Conservation (phyloP, 768 basidiomycete species). For the Trametes punicea region DNA sequence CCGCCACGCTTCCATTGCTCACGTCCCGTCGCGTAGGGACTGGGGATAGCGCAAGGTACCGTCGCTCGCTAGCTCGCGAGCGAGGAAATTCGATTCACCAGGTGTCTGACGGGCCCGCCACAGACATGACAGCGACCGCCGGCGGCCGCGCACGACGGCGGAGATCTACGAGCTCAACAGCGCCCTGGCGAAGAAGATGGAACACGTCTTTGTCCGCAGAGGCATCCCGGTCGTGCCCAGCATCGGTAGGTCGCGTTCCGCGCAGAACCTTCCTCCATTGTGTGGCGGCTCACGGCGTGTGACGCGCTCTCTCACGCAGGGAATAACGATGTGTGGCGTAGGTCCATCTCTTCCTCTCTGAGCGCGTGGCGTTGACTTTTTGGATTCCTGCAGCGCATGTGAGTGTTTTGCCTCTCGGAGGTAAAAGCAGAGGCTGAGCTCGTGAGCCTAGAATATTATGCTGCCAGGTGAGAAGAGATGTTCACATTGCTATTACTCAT, state of each 20-base stretch:
- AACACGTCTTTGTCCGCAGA: conserved; percentile 60
- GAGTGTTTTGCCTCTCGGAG: conserved; percentile 23
- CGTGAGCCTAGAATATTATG: conserved; percentile 54
- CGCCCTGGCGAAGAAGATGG: conserved; percentile 64
- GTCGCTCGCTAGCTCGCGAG: neutral
- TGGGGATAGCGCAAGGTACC: conserved; percentile 68
- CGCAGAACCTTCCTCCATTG: conserved; percentile 6
- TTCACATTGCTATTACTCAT: conserved; percentile 3
- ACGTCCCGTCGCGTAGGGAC: conserved; percentile 49
- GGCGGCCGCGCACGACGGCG: conserved; percentile 71
- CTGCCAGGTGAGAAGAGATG: conserved; percentile 45
- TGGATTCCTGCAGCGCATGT: conserved; percentile 51
- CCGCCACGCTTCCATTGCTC: conserved; percentile 12
- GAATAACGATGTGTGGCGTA: conserved; percentile 92
- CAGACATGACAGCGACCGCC: conserved; percentile 83
- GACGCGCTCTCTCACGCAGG: conserved; percentile 39
- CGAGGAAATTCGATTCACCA: neutral
- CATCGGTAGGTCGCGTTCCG: conserved; percentile 48
- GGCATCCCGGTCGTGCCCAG: conserved; percentile 81
- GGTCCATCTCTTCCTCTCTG: conserved; percentile 30
- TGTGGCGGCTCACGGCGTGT: conserved; percentile 1
- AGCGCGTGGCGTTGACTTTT: conserved; percentile 17
- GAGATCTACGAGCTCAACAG: conserved; percentile 81
- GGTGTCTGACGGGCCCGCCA: conserved; percentile 4
- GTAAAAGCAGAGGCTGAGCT: conserved; percentile 14